phyloP scores from a whole-genome alignment of 768 basidiomycete genomes.

The Lactarius hatsudake region DNA sequence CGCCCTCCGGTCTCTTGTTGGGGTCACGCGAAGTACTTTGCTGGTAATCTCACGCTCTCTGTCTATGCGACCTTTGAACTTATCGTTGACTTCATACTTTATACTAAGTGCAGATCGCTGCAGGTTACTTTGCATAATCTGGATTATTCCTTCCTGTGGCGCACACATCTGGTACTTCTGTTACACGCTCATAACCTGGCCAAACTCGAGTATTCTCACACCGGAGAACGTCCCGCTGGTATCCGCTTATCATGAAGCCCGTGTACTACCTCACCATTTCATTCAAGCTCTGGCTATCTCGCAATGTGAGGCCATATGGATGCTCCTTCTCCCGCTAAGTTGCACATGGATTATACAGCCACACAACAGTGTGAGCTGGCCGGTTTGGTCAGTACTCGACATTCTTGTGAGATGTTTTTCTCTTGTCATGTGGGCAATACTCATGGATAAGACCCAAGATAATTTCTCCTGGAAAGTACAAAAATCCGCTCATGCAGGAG shows the following conservation, averaged over 20 bases:
- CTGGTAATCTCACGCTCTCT: not conserved
- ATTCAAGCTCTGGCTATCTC: not conserved
- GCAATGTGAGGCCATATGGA: not conserved
- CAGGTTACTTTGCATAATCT: not conserved
- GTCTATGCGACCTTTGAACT: too few relatives aligned
- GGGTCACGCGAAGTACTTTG: not conserved
- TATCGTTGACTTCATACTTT: not conserved
- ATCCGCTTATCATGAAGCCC: not conserved
- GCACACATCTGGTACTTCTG: not conserved
- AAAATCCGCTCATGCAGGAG: not conserved
- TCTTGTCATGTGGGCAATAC: not conserved
- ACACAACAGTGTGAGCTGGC: not conserved
- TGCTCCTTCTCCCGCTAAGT: not conserved
- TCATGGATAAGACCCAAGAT: not conserved
- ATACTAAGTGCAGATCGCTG: not conserved
- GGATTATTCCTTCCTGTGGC: too few relatives aligned
- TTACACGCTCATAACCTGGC: not conserved
- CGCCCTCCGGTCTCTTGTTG: not conserved
- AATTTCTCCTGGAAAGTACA: not conserved
- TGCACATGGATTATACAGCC: not conserved
- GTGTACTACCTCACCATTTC: not conserved
- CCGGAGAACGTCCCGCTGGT: not conserved
- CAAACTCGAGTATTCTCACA: not conserved
- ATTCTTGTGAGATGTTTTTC: not conserved
- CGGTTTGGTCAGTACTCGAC: not conserved